These are phyloP conservation scores for Colletotrichum melonis DNA, from an alignment of 2,329 filamentous ascomycete species.

Conservation along the genomic window DNA sequence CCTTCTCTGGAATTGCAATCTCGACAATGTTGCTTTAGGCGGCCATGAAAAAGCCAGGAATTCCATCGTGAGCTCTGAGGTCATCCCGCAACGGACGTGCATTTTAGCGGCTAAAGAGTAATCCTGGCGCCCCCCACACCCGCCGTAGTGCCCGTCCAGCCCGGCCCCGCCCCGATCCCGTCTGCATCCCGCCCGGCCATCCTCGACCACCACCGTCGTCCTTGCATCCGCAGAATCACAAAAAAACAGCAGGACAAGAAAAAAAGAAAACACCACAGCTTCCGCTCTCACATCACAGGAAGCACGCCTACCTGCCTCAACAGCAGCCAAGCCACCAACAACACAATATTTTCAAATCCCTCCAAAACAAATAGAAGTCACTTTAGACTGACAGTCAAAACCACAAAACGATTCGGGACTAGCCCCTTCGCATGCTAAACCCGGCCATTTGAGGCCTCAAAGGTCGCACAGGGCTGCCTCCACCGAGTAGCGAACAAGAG, in stretches of 20 bases:
- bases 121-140: background rate
- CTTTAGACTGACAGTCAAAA: background rate
- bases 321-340: background rate
- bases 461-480: background rate
- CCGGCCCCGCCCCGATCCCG: slow-evolving; percentile 9
- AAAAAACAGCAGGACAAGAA: background rate
- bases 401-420: background rate
- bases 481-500: background rate
- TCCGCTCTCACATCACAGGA: background rate
- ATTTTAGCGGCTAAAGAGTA: background rate
- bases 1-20: background rate
- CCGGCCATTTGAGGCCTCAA: background rate
- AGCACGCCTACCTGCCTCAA: background rate
- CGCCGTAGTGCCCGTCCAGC: background rate
- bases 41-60: background rate
- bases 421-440: background rate
- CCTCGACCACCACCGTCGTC: background rate
- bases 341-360: background rate
- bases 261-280: background rate
- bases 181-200: background rate
- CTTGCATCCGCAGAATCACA: background rate
- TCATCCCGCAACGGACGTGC: slow-evolving; percentile 20
- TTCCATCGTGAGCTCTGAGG: slow-evolving; percentile 5
- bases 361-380: background rate
- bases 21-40: background rate